A percentile compares a stretch with the other conserved stretches of the same genome.
Evolutionary conservation across 805 yeast species (phyloP).

Genomic region (Scheffersomyces lignosus): DNA sequence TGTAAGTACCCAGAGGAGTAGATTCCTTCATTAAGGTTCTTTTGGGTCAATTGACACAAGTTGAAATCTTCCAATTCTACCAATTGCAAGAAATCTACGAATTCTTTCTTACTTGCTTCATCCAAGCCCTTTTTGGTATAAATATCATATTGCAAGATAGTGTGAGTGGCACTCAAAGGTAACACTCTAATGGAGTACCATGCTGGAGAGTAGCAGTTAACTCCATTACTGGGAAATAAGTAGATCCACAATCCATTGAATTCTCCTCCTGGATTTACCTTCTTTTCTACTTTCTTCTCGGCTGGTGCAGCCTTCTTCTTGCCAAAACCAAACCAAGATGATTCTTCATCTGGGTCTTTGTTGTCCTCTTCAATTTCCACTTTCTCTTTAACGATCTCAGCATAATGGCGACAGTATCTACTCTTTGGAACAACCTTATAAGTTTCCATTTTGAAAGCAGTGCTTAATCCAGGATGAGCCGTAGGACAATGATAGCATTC

Average conservation of each 20-base stretch:
- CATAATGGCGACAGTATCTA: constrained; percentile 62
- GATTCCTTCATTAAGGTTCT: constrained; percentile 60
- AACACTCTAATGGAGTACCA: constrained; percentile 64
- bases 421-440: constrained; percentile 61
- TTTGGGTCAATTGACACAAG: constrained; percentile 58
- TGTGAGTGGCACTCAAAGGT: constrained; percentile 53
- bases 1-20: constrained; percentile 60
- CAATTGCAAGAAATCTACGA: constrained; percentile 61
- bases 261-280: constrained; percentile 56
- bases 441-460: constrained; percentile 64
- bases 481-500: constrained; percentile 71
- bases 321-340: constrained; percentile 56
- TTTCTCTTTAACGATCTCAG: constrained; percentile 47
- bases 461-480: constrained; percentile 60
- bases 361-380: constrained; percentile 28
- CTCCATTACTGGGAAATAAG: constrained; percentile 58
- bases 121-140: constrained; percentile 59
- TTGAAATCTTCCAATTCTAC: constrained; percentile 62
- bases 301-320: constrained; percentile 21
- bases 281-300: constrained; percentile 18
- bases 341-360: constrained; percentile 31
- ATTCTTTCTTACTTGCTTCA: constrained; percentile 55
- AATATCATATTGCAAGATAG: constrained; percentile 60
- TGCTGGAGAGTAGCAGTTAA: constrained; percentile 66
- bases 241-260: constrained; percentile 66